Conservation (phyloP, 2,329 filamentous ascomycete species). For the Rhynchosporium secalis region DNA sequence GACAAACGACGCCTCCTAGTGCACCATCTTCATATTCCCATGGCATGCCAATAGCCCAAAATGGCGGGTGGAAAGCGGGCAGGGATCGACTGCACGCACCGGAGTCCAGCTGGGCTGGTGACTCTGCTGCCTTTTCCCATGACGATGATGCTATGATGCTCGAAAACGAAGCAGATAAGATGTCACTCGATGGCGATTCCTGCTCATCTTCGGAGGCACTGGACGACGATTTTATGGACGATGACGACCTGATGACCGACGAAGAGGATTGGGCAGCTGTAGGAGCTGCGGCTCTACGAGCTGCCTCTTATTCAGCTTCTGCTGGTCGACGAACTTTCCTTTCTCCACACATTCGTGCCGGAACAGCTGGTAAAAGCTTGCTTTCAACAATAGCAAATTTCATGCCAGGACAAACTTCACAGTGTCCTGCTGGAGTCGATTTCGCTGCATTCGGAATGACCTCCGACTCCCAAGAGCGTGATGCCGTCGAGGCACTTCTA, state of each 20-base stretch:
- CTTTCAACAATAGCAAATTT: slow-evolving; percentile 37
- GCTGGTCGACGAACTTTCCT: slow-evolving; percentile 52
- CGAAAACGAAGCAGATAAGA: slow-evolving; percentile 88
- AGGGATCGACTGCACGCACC: slow-evolving; percentile 52
- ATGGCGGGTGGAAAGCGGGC: slow-evolving; percentile 46
- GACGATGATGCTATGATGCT: slow-evolving; percentile 68
- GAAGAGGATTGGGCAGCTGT: slow-evolving; percentile 95
- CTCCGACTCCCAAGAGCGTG: slow-evolving; percentile 72
- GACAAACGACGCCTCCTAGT: slow-evolving; percentile 47
- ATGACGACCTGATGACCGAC: slow-evolving; percentile 87
- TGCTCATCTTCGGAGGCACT: slow-evolving; percentile 74
- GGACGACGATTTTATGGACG: slow-evolving; percentile 67
- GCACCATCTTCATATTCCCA: slow-evolving; percentile 46
- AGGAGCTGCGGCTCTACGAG: slow-evolving; percentile 79
- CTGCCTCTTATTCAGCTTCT: slow-evolving; percentile 60
- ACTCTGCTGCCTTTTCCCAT: slow-evolving; percentile 75
- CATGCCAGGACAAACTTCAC: slow-evolving; percentile 32
- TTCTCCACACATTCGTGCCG: slow-evolving; percentile 51
- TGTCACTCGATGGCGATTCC: slow-evolving; percentile 80
- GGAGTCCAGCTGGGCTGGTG: slow-evolving; percentile 64
- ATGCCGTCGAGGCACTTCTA: slow-evolving; percentile 78
- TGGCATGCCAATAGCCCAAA: slow-evolving; percentile 58
- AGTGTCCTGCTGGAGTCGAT: slow-evolving; percentile 48
- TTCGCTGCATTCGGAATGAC: slow-evolving; percentile 44
- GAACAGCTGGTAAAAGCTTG: slow-evolving; percentile 40